Evolutionary conservation across 345 rosid genomes (phyloP).

Genomic region (Lepidium aucheri): DNA sequence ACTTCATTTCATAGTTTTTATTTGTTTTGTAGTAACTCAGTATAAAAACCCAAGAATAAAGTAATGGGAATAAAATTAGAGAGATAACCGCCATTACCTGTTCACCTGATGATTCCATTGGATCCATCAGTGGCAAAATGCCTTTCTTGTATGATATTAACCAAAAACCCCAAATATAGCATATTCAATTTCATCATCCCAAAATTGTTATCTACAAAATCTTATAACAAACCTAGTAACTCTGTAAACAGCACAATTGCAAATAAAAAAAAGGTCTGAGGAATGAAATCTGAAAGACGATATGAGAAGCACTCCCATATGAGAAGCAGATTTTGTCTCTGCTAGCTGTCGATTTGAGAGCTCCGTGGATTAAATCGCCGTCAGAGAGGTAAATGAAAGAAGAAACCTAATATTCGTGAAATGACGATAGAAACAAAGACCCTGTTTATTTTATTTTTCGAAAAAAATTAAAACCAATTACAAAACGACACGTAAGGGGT

Average conservation of each 20-base stretch:
- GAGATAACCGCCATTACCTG: slow-evolving; percentile 18
- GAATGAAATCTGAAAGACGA: no score
- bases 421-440: no score
- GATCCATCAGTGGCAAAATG: slow-evolving; percentile 37
- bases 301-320: no score
- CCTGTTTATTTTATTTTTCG: no score
- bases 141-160: slow-evolving; percentile 29
- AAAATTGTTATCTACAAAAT: neutral
- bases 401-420: no score
- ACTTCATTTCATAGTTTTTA: neutral
- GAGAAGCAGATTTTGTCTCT: no score
- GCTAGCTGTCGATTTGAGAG: no score
- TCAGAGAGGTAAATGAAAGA: no score
- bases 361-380: no score
- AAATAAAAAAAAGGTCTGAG: no score
- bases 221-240: neutral
- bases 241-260: neutral
- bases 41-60: neutral
- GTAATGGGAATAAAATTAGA: neutral
- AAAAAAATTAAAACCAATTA: no score
- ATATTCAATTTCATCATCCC: neutral
- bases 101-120: slow-evolving; percentile 27
- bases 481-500: no score
- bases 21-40: neutral
- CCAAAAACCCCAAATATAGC: slow-evolving; percentile 24